phyloP scores from a whole-genome alignment of 75 land plant species.

The Isoetes taiwanensis region DNA sequence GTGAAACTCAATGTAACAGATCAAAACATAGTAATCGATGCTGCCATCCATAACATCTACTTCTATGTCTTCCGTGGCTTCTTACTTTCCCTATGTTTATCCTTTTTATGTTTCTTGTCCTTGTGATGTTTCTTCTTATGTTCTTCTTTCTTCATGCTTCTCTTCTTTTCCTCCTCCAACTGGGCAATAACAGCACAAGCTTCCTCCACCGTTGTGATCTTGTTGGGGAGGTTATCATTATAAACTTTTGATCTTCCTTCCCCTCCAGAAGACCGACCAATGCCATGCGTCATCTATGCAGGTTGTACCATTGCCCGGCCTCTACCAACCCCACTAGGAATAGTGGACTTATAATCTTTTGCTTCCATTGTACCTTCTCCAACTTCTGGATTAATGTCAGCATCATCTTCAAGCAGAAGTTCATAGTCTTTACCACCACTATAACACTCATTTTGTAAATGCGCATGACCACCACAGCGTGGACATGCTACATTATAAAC shows the following conservation, averaged over 20 bases:
- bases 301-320: constrained; percentile 23
- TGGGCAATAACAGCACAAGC: constrained; percentile 20
- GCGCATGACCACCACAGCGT: constrained; percentile 30
- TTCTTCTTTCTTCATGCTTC: constrained; percentile 8
- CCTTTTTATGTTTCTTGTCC: constrained; percentile 2
- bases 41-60: no score
- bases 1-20: no score
- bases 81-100: no score
- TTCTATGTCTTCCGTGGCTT: no score
- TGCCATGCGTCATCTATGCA: constrained; percentile 28
- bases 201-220: constrained; percentile 22
- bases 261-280: constrained; percentile 4
- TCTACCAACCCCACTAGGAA: constrained; percentile 13
- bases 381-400: not conserved
- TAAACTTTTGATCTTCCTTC: not conserved
- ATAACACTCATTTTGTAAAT: constrained; percentile 25
- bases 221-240: constrained; percentile 14
- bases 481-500: constrained; percentile 23
- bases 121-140: constrained; percentile 6
- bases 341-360: no score
- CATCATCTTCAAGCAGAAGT: constrained; percentile 19
- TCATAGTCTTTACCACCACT: constrained; percentile 17
- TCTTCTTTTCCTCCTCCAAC: constrained; percentile 19
- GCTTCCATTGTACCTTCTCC: not conserved
- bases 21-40: no score